Conservation (phyloP, 768 basidiomycete genomes). For the Leccinum sublutescens region DNA sequence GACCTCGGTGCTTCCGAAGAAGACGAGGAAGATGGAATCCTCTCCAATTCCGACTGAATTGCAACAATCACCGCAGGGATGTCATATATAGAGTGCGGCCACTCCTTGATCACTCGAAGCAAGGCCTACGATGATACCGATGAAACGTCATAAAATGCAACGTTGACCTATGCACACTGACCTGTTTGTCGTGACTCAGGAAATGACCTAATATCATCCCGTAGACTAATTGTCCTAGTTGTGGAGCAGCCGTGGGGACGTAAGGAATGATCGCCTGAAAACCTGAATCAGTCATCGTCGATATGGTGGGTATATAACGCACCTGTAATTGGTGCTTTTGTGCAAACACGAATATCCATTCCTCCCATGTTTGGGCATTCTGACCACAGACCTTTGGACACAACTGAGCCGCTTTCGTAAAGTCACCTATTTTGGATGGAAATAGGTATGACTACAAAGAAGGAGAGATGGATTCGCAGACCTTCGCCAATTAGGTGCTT, state of each 20-base stretch:
- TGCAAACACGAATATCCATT: constrained; percentile 91
- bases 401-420: constrained; percentile 74
- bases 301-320: constrained; percentile 17
- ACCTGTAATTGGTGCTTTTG: constrained; percentile 80
- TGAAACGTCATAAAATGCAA: not conserved
- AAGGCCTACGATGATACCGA: constrained; percentile 51
- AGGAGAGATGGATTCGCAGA: constrained; percentile 29
- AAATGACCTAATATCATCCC: constrained; percentile 94
- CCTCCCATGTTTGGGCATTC: constrained; percentile 86
- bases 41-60: constrained; percentile 78
- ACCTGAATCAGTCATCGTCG: not conserved
- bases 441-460: not conserved
- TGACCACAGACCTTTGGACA: constrained; percentile 84
- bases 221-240: constrained; percentile 81
- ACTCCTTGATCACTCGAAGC: constrained; percentile 74
- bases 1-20: constrained; percentile 42
- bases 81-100: constrained; percentile 93
- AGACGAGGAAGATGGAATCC: constrained; percentile 48
- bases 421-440: constrained; percentile 47
- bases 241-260: constrained; percentile 80
- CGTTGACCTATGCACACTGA: constrained; percentile 26
- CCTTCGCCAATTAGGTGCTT: constrained; percentile 82
- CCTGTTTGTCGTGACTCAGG: constrained; percentile 72
- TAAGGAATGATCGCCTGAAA: constrained; percentile 81
- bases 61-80: constrained; percentile 85